These are phyloP conservation scores for Gossypium anomalum DNA, from an alignment of 345 rosid species.

Conservation along the genomic window DNA sequence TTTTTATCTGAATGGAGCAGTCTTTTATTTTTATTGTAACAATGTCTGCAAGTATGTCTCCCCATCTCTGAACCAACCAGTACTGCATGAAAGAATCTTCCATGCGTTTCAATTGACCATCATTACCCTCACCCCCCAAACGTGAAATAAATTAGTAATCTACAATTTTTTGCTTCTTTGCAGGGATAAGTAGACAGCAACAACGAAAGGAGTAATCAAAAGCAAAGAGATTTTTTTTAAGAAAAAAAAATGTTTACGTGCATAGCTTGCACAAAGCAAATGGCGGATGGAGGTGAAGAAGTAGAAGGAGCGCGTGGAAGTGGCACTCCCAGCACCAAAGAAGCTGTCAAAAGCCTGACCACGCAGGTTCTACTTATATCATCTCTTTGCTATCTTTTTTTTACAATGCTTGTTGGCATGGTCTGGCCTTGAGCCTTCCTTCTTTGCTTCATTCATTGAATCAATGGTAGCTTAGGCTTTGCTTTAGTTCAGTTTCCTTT, in stretches of 20 bases:
- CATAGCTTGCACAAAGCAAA: slow-evolving; percentile 89
- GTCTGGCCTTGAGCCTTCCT: not conserved
- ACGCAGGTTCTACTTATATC: slow-evolving; percentile 56
- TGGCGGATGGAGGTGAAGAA: slow-evolving; percentile 72
- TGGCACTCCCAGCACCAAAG: slow-evolving; percentile 76
- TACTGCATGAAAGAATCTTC: slow-evolving; percentile 18
- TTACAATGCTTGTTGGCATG: too few species aligned
- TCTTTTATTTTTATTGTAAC: not conserved
- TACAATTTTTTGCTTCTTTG: not conserved
- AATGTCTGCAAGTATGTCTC: slow-evolving; percentile 9
- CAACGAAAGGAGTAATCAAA: not conserved
- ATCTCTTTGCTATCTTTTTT: slow-evolving; percentile 9
- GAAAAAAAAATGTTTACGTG: slow-evolving; percentile 72
- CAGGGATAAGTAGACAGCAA: slow-evolving; percentile 16
- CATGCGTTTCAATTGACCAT: not conserved
- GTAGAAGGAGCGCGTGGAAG: slow-evolving; percentile 75
- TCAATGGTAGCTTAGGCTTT: not conserved
- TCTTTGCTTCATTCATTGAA: slow-evolving; percentile 2
- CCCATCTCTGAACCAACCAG: not conserved
- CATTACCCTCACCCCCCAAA: not conserved
- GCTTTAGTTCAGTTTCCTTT: slow-evolving; percentile 16
- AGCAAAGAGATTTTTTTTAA: not conserved
- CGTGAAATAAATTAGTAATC: too few species aligned
- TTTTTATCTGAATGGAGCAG: not conserved
- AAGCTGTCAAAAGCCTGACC: slow-evolving; percentile 99